Evolutionary conservation across 2,329 filamentous ascomycete species (phyloP).

Genomic region (Teratosphaeria nubilosa): DNA sequence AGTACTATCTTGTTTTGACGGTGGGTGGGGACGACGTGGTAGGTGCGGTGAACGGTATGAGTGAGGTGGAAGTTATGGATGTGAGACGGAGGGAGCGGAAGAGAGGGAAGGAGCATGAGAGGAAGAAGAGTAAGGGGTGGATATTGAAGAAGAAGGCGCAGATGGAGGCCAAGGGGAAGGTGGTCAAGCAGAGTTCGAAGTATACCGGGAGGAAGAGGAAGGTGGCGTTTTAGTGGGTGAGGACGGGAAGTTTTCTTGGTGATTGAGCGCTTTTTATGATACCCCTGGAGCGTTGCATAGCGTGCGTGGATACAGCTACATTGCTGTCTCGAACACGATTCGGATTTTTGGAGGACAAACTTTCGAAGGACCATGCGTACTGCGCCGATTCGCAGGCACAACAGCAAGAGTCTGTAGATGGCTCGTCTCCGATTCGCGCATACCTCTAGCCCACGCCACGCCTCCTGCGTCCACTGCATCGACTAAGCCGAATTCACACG

Average conservation of each 20-base stretch:
- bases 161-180: conserved; percentile 88
- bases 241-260: background rate
- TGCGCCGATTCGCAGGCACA: too few species aligned
- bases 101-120: conserved; percentile 43
- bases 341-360: too few species aligned
- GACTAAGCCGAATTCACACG: too few species aligned
- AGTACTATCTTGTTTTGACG: conserved; percentile 90
- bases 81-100: conserved; percentile 44
- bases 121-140: conserved; percentile 77
- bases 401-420: too few species aligned
- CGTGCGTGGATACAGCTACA: background rate
- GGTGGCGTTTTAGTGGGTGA: conserved; percentile 53
- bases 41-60: conserved; percentile 79
- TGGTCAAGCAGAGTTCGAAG: conserved; percentile 85
- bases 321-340: background rate
- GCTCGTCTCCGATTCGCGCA: too few species aligned
- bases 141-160: conserved; percentile 82
- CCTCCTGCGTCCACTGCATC: too few species aligned
- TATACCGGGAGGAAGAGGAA: conserved; percentile 87
- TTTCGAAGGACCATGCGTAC: too few species aligned
- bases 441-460: too few species aligned
- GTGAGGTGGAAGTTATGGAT: conserved; percentile 69
- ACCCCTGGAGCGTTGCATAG: background rate
- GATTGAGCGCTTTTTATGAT: background rate
- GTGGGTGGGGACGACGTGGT: conserved; percentile 79